A percentile compares a stretch with the other conserved stretches of the same genome.
Evolutionary conservation across 2,329 filamentous ascomycete species (phyloP).

Genomic region (Scedosporium minutisporum): DNA sequence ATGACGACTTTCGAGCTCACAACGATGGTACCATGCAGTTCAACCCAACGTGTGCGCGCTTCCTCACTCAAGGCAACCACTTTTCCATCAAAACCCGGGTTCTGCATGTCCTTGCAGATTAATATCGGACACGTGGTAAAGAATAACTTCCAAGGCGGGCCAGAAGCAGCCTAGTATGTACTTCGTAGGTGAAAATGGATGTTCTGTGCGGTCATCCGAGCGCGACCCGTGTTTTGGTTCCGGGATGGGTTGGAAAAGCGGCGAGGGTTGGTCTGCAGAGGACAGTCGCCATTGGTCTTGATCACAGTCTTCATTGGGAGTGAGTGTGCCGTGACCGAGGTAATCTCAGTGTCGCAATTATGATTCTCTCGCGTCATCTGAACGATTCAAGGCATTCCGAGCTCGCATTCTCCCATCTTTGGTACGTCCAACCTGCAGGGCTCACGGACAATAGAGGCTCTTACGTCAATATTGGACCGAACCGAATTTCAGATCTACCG

Average conservation of each 20-base stretch:
- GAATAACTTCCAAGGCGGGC: no score
- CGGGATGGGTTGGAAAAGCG: no score
- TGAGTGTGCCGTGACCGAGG: background rate
- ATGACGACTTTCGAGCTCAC: no score
- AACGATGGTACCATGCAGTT: no score
- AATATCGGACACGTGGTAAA: background rate
- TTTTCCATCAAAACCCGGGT: background rate
- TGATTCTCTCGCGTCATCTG: background rate
- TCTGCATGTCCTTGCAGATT: background rate
- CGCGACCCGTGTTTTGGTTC: no score
- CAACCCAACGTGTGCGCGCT: no score
- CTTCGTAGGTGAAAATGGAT: background rate
- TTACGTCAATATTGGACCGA: background rate
- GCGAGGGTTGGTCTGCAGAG: no score
- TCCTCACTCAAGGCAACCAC: background rate
- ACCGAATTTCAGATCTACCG: background rate
- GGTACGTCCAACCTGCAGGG: background rate
- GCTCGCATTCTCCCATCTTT: background rate
- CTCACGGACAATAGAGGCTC: background rate
- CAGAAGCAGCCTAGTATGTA: background rate
- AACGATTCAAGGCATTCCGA: background rate
- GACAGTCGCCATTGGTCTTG: no score
- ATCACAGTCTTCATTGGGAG: no score
- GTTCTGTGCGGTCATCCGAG: no score
- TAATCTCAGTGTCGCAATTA: background rate